Evolutionary conservation across 208 protist species (phyloP).

Genomic region (Entamoeba dispar): DNA sequence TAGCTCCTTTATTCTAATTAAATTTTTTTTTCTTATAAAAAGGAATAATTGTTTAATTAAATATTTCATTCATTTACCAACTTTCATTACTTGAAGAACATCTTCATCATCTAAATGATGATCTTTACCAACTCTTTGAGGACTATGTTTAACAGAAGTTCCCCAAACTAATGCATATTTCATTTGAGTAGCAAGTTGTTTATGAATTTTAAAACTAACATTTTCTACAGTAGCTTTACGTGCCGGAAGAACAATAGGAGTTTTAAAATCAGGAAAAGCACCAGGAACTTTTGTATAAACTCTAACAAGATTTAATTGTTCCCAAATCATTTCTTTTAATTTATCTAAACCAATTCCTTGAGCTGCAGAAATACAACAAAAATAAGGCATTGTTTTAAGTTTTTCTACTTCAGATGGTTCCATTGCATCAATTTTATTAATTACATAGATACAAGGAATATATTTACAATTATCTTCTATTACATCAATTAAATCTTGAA

Average conservation of each 20-base stretch:
- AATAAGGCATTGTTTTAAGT: slow-evolving; percentile 14
- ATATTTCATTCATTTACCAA: no score
- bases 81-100: slow-evolving; percentile 76
- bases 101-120: slow-evolving; percentile 90
- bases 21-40: no score
- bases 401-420: slow-evolving; percentile 29
- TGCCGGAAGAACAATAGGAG: slow-evolving; percentile 70
- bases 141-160: slow-evolving; percentile 79
- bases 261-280: slow-evolving; percentile 81
- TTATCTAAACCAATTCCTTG: slow-evolving; percentile 37
- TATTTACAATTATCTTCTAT: slow-evolving; percentile 27
- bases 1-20: no score
- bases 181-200: slow-evolving; percentile 73
- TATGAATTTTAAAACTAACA: slow-evolving; percentile 87
- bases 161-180: slow-evolving; percentile 95
- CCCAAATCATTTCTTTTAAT: slow-evolving; percentile 87
- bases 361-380: slow-evolving; percentile 25
- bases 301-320: slow-evolving; percentile 78
- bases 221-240: slow-evolving; percentile 57
- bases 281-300: slow-evolving; percentile 86
- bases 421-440: slow-evolving; percentile 32
- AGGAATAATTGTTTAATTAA: no score
- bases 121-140: slow-evolving; percentile 75
- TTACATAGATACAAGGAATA: slow-evolving; percentile 27
- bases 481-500: slow-evolving; percentile 32